Base-by-base conservation (phyloP, 2,329 filamentous ascomycete species). In the Balansia obtecta region DNA sequence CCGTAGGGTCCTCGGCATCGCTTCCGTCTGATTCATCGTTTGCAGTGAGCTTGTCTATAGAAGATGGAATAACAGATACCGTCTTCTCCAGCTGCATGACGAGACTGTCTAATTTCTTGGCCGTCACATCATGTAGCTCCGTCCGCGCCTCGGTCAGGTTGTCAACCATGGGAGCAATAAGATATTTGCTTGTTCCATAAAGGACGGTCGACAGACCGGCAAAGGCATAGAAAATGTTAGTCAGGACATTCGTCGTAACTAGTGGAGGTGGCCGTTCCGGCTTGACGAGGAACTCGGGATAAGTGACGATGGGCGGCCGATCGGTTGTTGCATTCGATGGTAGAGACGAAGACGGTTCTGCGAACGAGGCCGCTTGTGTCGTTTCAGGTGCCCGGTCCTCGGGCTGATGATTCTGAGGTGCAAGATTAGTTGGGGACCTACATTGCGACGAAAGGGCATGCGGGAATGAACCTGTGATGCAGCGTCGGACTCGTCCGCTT, bases 131-230 rank as follows among this genome's bases (percentile, higher is more conserved):
- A 68, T 71, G 75, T 51, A 79, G 70, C n/a, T 78, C 73, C 51
- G 66, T 58, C 45, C 77, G 76, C 20, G 78, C 71, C 16, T 73
- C 70, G 50, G 71, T 67, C 67, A 77, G 71, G 38, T 61, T 66
- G 41, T 74, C 70, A 33, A 76, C 71, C 76, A 80, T 80, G 49
- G 78, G 87, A 34, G 72, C 74, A 42, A 90, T 68, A 45, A 88
- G 72, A 62, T 79, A 86, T 57, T 79, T 84, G 57, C 82, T 83
- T 5, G 83, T 74, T 55, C 83, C 86, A 64, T 90, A 89, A 52
- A 88, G 66, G 40, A 83, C 68, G 16, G 79, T 72, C n/a, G 79
- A 78, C 22, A 81, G 64, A 33, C 74, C 75, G 38, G 72, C 73
- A 48, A 80, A 74, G 56, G 74, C 69, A 60, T 80, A 80, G 51